Percentiles rank a stretch among this genome's conserved stretches.
These are phyloP conservation scores for Candida maris DNA, from an alignment of 805 yeast genomes.

Conservation along the genomic window DNA sequence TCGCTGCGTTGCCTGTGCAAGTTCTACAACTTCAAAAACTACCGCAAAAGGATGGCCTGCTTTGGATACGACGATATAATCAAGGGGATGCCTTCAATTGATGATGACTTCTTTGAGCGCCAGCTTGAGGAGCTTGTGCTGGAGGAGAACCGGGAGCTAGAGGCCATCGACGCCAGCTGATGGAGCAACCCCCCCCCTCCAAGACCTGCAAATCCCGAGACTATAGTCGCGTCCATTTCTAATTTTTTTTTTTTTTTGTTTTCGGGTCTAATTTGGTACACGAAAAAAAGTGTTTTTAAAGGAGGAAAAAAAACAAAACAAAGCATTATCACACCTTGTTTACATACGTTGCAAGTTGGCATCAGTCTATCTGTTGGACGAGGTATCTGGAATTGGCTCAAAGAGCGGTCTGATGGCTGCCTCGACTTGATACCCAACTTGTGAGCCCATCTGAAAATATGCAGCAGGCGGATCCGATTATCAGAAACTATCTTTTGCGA, in stretches of 20 bases:
- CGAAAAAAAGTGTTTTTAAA: background rate
- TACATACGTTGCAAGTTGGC: conserved; percentile 1
- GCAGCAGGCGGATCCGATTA: conserved; percentile 23
- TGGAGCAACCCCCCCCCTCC: background rate
- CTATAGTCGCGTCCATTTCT: background rate
- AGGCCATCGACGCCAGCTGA: background rate
- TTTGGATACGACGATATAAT: conserved; percentile 50
- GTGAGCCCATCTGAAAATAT: background rate
- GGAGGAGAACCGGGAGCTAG: conserved; percentile 5
- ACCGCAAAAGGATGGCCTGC: conserved; percentile 47
- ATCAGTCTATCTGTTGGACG: too few species aligned
- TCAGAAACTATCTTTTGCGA: conserved; percentile 19
- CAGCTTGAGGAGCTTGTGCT: conserved; percentile 31
- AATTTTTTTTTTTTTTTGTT: too few species aligned
- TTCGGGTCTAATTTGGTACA: too few species aligned
- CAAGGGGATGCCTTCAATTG: conserved; percentile 14
- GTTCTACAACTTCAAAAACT: conserved; percentile 65
- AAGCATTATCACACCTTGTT: background rate
- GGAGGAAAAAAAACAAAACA: background rate
- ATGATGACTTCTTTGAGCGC: conserved; percentile 38
- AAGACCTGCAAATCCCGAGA: too few species aligned
- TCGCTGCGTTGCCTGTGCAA: conserved; percentile 77
- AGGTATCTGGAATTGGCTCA: too few species aligned
- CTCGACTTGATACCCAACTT: too few species aligned
- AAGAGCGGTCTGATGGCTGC: too few species aligned